Evolutionary conservation across 768 basidiomycete species (phyloP).

Genomic region (Royoungia palumana): DNA sequence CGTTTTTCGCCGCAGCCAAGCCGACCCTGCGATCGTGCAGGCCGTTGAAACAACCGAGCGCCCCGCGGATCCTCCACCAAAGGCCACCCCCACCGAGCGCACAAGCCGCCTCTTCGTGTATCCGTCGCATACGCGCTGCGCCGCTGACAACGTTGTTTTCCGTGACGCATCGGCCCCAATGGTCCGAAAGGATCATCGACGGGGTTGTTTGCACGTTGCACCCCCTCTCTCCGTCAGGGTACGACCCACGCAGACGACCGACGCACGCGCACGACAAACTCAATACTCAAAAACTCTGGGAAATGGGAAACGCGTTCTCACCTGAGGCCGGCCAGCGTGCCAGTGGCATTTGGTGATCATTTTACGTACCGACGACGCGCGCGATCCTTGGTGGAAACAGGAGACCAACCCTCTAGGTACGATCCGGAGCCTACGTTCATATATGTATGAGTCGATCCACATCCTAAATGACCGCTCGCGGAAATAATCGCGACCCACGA

Average conservation of each 20-base stretch:
- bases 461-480: constrained; percentile 28
- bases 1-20: constrained; percentile 21
- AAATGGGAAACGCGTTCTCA: constrained; percentile 15
- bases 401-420: constrained; percentile 19
- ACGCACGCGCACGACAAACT: constrained; percentile 4
- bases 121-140: background rate
- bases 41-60: constrained; percentile 16
- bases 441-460: constrained; percentile 28
- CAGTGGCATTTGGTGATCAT: too few relatives aligned
- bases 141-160: constrained; percentile 8
- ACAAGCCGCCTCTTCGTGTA: background rate
- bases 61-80: constrained; percentile 22
- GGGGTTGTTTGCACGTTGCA: too few relatives aligned
- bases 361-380: constrained; percentile 24
- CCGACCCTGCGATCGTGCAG: constrained; percentile 18
- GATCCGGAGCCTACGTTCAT: constrained; percentile 15
- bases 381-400: constrained; percentile 2
- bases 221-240: too few relatives aligned
- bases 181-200: background rate
- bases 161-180: constrained; percentile 7
- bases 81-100: background rate
- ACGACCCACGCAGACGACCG: too few relatives aligned
- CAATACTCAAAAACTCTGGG: constrained; percentile 17
- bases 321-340: constrained; percentile 22
- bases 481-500: constrained; percentile 24